phyloP scores from a whole-genome alignment of 371 early-diverging fungal genomes.

The Dentiscutata heterogama region DNA sequence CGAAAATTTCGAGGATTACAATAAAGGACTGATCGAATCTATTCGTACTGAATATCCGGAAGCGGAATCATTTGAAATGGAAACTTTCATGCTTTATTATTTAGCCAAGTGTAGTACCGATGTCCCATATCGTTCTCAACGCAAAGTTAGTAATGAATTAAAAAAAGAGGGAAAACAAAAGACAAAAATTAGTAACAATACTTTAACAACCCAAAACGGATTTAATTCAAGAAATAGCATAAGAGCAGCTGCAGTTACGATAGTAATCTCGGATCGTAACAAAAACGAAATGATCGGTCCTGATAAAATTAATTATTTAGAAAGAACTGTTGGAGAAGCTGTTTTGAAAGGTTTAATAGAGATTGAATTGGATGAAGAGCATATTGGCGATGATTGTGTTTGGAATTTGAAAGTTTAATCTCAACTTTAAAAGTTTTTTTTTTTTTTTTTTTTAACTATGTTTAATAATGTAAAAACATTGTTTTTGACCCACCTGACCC shows the following conservation, averaged over 20 bases:
- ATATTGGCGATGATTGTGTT: background rate
- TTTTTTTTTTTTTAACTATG: no score
- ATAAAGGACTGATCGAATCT: slow-evolving; percentile 68
- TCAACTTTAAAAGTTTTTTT: no score
- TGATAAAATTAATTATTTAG: slow-evolving; percentile 67
- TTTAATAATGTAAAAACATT: no score
- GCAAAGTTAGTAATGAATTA: background rate
- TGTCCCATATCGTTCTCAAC: slow-evolving; percentile 41
- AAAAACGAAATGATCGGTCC: slow-evolving; percentile 79
- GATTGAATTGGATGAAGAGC: slow-evolving; percentile 43
- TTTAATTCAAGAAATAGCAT: slow-evolving; percentile 58
- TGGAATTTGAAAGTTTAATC: background rate
- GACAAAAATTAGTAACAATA: slow-evolving; percentile 26
- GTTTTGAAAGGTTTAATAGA: slow-evolving; percentile 79
- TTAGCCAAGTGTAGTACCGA: slow-evolving; percentile 68
- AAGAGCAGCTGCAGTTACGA: slow-evolving; percentile 83
- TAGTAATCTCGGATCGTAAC: slow-evolving; percentile 87
- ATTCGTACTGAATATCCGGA: slow-evolving; percentile 62
- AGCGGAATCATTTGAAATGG: slow-evolving; percentile 91
- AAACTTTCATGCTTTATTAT: slow-evolving; percentile 88
- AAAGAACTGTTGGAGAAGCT: slow-evolving; percentile 74
- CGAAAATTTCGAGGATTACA: slow-evolving; percentile 83
- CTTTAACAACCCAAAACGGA: slow-evolving; percentile 1
- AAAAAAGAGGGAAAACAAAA: background rate
- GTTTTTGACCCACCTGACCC: no score